Base-by-base conservation (phyloP, 495 filamentous ascomycete genomes). In the Antarctomyces pellizariae region DNA sequence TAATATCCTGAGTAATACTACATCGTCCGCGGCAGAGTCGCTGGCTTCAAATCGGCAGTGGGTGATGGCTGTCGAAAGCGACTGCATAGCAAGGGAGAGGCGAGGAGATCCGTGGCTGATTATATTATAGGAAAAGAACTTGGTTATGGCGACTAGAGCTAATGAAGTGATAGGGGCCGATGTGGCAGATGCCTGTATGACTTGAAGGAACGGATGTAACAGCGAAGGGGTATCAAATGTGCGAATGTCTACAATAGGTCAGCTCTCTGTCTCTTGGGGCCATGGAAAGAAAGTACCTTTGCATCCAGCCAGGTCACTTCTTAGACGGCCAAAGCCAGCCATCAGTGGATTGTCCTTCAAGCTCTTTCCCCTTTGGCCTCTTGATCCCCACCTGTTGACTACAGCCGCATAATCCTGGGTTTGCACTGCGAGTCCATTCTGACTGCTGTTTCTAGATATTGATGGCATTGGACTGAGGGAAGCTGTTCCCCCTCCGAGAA, bases 341-440 rank as follows among this genome's bases (percentile, higher is more conserved):
- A 99, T 91, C 36, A 99, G 60, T 18, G 86, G 89, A 43, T 95
- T 93, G 52, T 99, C 86, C 57, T 92, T 79, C 62, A 93, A 76
- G 53, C 82, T 93, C 62, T 82, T 89, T 18, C 86, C 89, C 48
- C 82, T 92, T 67, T 91, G 93, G 27, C 86, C 86, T 38, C 89
- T 59, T 32, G 93, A 47, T 1, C 86, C 86, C 86, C 86, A 99
- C 46, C 65, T 50, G 24, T 64, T 67, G 4, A 53, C 42, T 24
- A 54, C 33, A 7, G 52, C 59, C 7, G 54, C 39, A 18, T 64
- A 57, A 22, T n/a, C n/a, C n/a, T n/a, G n/a, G n/a, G n/a, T n/a
- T n/a, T n/a, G n/a, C n/a, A n/a, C n/a, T 14, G 38, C 42, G 13
- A 42, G 20, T 8, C 35, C 34, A 9, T 24, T 33, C 13, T 42